Evolutionary conservation across 1,284 basidiomycete species (phyloP).

Genomic region (Thecaphora frezii): DNA sequence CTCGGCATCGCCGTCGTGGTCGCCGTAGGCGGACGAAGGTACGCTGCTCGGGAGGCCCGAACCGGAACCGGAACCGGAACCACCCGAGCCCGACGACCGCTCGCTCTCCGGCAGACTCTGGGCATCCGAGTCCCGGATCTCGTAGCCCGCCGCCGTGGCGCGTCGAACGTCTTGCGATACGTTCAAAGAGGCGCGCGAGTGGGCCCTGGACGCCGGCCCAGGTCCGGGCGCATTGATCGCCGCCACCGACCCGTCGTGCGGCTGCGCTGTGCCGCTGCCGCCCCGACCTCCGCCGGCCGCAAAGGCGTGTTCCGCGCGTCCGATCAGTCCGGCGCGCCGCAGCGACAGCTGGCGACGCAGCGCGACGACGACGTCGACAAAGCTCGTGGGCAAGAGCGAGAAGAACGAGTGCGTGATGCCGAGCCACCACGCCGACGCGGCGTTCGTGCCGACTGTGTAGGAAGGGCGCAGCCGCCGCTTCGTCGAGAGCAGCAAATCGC

Average conservation of each 20-base stretch:
- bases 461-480: conserved; percentile 27
- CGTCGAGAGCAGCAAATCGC: conserved; percentile 32
- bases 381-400: conserved; percentile 24
- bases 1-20: conserved; percentile 28
- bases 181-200: conserved; percentile 31
- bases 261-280: conserved; percentile 1
- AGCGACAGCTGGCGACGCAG: conserved; percentile 30
- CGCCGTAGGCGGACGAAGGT: conserved; percentile 33
- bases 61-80: conserved; percentile 1
- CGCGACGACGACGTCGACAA: conserved; percentile 27
- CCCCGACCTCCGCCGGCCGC: conserved; percentile 24
- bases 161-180: conserved; percentile 6
- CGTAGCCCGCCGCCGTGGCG: conserved; percentile 5
- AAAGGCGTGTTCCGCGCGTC: conserved; percentile 34
- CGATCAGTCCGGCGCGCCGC: conserved; percentile 25
- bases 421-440: conserved; percentile 28
- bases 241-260: neutral
- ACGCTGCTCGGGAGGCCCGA: conserved; percentile 44
- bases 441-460: conserved; percentile 30
- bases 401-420: conserved; percentile 27
- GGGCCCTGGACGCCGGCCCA: conserved; percentile 34
- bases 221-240: conserved; percentile 31
- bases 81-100: conserved; percentile 23
- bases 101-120: conserved; percentile 31
- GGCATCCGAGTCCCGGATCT: conserved; percentile 32